These are phyloP conservation scores for Cucumis variabilis DNA, from an alignment of 331 rosid species.

Conservation along the genomic window DNA sequence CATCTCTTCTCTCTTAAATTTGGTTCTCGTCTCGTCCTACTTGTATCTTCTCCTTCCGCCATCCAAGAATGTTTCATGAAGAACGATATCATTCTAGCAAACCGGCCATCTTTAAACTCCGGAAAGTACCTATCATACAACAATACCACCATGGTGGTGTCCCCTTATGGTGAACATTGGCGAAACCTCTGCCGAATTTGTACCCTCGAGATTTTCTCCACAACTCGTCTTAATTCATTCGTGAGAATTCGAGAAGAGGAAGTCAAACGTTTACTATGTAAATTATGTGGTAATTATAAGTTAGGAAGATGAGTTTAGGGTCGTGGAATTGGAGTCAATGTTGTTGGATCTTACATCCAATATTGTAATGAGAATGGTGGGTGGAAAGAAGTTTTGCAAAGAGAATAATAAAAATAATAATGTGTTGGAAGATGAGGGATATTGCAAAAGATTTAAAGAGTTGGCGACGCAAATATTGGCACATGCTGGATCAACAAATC, in stretches of 20 bases:
- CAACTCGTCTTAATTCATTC: constrained; percentile 48
- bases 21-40: constrained; percentile 39
- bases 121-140: not conserved
- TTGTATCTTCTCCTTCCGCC: constrained; percentile 49
- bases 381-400: constrained; percentile 45
- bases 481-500: constrained; percentile 21
- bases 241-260: constrained; percentile 39
- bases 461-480: constrained; percentile 15
- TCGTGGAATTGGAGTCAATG: constrained; percentile 43
- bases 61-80: constrained; percentile 66
- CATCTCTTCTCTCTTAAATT: constrained; percentile 48
- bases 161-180: constrained; percentile 47
- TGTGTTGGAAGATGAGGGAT: not conserved
- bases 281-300: not conserved
- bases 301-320: not conserved
- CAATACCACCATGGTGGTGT: not conserved
- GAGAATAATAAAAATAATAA: constrained; percentile 33
- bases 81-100: constrained; percentile 54
- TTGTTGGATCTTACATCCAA: constrained; percentile 54
- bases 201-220: constrained; percentile 54
- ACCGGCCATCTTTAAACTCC: constrained; percentile 23
- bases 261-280: constrained; percentile 35
- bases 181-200: constrained; percentile 60
- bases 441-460: not conserved
- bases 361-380: constrained; percentile 59